These are phyloP conservation scores for Carex pumila DNA, from an alignment of 176 grass and related monocot species.

Conservation along the genomic window DNA sequence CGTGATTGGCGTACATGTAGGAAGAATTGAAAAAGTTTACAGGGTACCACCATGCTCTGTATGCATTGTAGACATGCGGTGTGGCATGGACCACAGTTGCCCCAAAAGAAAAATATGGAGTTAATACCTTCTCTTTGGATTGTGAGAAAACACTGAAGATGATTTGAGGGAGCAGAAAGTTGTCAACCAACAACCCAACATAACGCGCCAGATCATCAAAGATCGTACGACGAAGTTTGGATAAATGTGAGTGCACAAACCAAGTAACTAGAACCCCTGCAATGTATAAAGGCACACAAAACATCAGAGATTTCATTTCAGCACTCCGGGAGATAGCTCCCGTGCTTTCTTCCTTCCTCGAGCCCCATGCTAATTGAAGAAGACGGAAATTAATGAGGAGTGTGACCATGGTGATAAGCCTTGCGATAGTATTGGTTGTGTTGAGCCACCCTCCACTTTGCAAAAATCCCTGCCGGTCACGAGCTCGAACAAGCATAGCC, in stretches of 20 bases:
- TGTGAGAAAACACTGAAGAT: constrained; percentile 48
- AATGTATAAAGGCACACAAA: constrained; percentile 58
- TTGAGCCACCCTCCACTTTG: constrained; percentile 62
- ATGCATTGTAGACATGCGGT: constrained; percentile 70
- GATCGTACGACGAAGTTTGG: constrained; percentile 22
- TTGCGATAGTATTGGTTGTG: constrained; percentile 64
- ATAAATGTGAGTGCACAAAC: not conserved
- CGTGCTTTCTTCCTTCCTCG: constrained; percentile 35
- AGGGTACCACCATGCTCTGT: constrained; percentile 32
- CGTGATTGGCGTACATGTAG: constrained; percentile 50
- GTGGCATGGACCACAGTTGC: constrained; percentile 43
- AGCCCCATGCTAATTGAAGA: constrained; percentile 75
- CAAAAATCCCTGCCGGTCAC: constrained; percentile 28
- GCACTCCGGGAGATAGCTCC: constrained; percentile 31
- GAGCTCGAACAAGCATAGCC: constrained; percentile 54
- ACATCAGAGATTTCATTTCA: constrained; percentile 61
- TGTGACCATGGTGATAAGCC: constrained; percentile 63
- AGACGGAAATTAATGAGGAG: constrained; percentile 63
- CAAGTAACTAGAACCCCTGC: constrained; percentile 30
- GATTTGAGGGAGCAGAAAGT: constrained; percentile 78
- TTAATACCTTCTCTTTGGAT: constrained; percentile 54
- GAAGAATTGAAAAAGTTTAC: constrained; percentile 30
- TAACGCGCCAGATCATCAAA: constrained; percentile 58
- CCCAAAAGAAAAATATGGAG: constrained; percentile 55
- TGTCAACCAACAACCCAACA: constrained; percentile 57